These are phyloP conservation scores for Mycena maculata DNA, from an alignment of 768 basidiomycete genomes.

Conservation along the genomic window DNA sequence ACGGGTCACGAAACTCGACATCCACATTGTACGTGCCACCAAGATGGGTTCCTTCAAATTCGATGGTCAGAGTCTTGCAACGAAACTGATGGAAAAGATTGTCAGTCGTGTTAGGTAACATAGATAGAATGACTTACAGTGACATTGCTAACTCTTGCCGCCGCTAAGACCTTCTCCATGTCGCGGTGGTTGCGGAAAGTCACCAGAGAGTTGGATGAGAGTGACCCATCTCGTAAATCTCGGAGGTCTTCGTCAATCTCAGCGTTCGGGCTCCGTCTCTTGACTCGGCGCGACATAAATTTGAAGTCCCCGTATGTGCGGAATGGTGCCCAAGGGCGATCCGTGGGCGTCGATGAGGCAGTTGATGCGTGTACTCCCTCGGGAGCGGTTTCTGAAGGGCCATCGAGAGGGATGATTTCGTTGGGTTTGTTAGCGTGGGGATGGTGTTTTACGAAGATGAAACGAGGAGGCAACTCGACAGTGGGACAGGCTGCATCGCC, in stretches of 20 bases:
- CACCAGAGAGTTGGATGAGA: background rate
- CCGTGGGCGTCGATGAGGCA: background rate
- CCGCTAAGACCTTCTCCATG: constrained; percentile 15
- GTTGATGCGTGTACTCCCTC: background rate
- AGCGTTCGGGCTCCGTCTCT: constrained; percentile 1
- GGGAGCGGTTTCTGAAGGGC: background rate
- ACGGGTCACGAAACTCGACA: constrained; percentile 34
- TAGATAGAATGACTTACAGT: constrained; percentile 3
- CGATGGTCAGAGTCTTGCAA: background rate
- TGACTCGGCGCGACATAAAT: constrained; percentile 9
- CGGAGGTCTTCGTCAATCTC: constrained; percentile 25
- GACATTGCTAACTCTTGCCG: constrained; percentile 22
- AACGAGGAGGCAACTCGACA: background rate
- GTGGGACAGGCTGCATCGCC: background rate
- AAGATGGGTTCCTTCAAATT: constrained; percentile 15
- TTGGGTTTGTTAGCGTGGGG: background rate
- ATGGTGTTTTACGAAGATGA: background rate
- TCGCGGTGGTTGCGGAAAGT: constrained; percentile 26
- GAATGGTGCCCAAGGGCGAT: constrained; percentile 25
- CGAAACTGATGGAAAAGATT: constrained; percentile 22
- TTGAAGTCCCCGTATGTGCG: constrained; percentile 14
- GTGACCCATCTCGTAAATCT: background rate
- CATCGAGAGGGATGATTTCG: background rate
- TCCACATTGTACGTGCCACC: constrained; percentile 18
- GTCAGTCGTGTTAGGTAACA: background rate